Evolutionary conservation across 139 green algal genomes (phyloP), one percentile per base, ranked within the genome.

Genomic region (Yamagishiella unicocca): DNA sequence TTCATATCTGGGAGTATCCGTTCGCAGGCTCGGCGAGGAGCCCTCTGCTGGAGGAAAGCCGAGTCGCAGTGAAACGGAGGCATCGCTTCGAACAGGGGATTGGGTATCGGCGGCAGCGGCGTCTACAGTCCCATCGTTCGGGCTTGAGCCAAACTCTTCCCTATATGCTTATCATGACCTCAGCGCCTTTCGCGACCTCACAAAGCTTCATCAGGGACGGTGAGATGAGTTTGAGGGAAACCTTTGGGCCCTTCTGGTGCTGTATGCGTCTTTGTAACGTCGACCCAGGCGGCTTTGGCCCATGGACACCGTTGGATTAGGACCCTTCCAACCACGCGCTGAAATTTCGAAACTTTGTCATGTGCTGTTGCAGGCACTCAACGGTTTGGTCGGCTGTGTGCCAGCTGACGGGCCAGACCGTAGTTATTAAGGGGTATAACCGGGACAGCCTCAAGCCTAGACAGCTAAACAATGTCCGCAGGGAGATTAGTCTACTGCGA

Each of bases 381-480:
- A 86, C 80, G 7, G 80, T 86, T 10, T 86, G 80, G 80, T 78
- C 64, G 33, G 80, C 80, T 0, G 80, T 77, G 8, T 77, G 64
- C 80, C 53, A 77, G 80, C 62, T 53, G 21, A 78, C 64, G 1
- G 62, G 64, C 22, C n/a, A 42, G 27, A 86, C 80, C 0, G 43
- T 66, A 3, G 80, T 86, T 9, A 50, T 86, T 27, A 86, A 86
- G 43, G 80, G 64, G 10, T 86, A 86, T 19, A 53, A 68, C 24
- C 50, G 22, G 8, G 64, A 67, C 31, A 53, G 33, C 35, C 64
- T 92, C 0, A 88, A 87, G 61, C 45, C 83, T 8, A 54, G 88
- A 3, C 88, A 92, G 50, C 61, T 88, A 2, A 58, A 40, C 17
- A 84, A 88, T 42, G 88, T 92, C 24, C 61, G 84, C 9, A 53